Evolutionary conservation across 768 basidiomycete genomes (phyloP).

Genomic region (Gloeopeniophorella convolvens): DNA sequence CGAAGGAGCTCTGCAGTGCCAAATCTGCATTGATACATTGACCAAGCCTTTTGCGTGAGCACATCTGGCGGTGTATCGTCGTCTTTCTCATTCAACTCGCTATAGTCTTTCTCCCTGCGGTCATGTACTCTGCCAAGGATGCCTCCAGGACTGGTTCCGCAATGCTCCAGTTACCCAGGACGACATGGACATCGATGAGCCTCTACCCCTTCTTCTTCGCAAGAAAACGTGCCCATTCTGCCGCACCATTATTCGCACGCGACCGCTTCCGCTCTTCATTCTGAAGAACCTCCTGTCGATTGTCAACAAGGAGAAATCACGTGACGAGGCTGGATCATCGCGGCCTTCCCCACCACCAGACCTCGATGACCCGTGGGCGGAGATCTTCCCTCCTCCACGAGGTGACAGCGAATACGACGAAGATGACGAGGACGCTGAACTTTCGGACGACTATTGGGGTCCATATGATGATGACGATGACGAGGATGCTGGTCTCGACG

Average conservation of each 20-base stretch:
- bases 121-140: slow-evolving; percentile 65
- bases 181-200: slow-evolving; percentile 38
- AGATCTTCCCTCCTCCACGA: slow-evolving; percentile 47
- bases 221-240: slow-evolving; percentile 72
- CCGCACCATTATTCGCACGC: slow-evolving; percentile 46
- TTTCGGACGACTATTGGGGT: slow-evolving; percentile 24
- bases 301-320: slow-evolving; percentile 38
- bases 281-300: slow-evolving; percentile 53
- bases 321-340: slow-evolving; percentile 19
- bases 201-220: slow-evolving; percentile 45
- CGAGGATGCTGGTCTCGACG: slow-evolving; percentile 25
- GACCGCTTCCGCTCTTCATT: slow-evolving; percentile 64
- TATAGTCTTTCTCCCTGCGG: slow-evolving; percentile 67
- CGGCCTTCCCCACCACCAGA: slow-evolving; percentile 30
- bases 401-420: slow-evolving; percentile 28
- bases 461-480: slow-evolving; percentile 23
- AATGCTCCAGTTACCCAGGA: slow-evolving; percentile 48
- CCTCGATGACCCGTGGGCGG: slow-evolving; percentile 62
- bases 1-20: slow-evolving; percentile 59
- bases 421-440: slow-evolving; percentile 27
- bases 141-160: slow-evolving; percentile 75
- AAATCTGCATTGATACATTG: slow-evolving; percentile 71
- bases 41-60: slow-evolving; percentile 62
- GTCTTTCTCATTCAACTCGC: slow-evolving; percentile 11
- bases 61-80: background rate